Evolutionary conservation across 192 early-diverging fungal species (phyloP), one percentile per base, ranked within the genome.

Genomic region (Cladochytrium replicatum): DNA sequence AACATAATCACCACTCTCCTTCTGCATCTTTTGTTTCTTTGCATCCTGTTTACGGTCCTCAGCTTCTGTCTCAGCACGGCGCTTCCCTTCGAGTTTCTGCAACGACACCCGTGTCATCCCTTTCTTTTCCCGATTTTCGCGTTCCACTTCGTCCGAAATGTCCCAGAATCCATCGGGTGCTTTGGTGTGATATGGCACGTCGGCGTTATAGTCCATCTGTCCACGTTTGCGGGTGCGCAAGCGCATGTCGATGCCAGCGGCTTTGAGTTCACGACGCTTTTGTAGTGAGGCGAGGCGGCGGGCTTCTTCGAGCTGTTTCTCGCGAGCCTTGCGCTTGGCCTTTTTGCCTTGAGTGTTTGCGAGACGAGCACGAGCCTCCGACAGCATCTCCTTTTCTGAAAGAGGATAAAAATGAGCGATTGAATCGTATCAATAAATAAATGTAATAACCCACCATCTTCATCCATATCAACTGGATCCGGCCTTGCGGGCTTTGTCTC

Each of bases 341-440:
- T 99, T 99, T 55, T 99, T 99, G 43, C 95, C 95, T 62, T 97
- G 93, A 4, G 95, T 99, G 64, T 99, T 99, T n/a, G 95, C 95
- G 41, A 99, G 71, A 60, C 95, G 77, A 15, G 95, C 95, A 41
- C 95, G 82, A 19, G 95, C 95, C 62, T 99, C 95, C 3, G 88
- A 91, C 19, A 99, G 74, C 95, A 99, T 99, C 64, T 99, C 95
- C 72, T 99, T 99, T 72, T 99, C 93, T 51, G 39, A 43, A 43
- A 17, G 9, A 31, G 47, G 46, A 4, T 19, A 26, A 31, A 29
- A 19, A 41, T 63, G 6, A n/a, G n/a, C n/a, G n/a, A n/a, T n/a
- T n/a, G n/a, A n/a, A n/a, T n/a, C n/a, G n/a, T n/a, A n/a, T n/a
- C n/a, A n/a, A n/a, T n/a, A n/a, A n/a, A n/a, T n/a, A n/a, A n/a